phyloP scores from a whole-genome alignment of 495 filamentous ascomycete species.

The Eremomyces bilateralis region DNA sequence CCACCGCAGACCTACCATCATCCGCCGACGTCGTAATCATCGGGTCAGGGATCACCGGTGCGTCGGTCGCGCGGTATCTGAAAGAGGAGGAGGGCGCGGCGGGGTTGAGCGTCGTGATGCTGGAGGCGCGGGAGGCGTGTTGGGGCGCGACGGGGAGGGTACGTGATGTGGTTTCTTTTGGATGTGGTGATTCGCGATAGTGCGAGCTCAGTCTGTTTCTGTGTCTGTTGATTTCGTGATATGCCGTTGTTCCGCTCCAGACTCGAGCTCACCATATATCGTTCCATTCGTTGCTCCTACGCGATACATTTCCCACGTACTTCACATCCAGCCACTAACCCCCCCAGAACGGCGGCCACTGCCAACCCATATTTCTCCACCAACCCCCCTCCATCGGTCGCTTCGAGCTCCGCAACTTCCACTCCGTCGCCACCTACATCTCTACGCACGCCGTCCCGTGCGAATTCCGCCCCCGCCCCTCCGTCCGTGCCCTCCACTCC shows the following conservation, averaged over 20 bases:
- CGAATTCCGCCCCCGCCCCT: conserved; percentile 31
- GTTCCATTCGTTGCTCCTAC: too few relatives aligned
- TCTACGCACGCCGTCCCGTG: conserved; percentile 31
- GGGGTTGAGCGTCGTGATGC: conserved; percentile 34
- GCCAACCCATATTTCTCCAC: conserved; percentile 38
- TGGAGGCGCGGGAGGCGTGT: conserved; percentile 61
- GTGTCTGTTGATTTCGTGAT: too few relatives aligned
- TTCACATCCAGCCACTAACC: too few relatives aligned
- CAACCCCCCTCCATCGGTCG: conserved; percentile 26
- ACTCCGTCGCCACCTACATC: conserved; percentile 30
- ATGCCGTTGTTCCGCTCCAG: too few relatives aligned
- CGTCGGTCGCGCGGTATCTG: conserved; percentile 42
- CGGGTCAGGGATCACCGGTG: conserved; percentile 51
- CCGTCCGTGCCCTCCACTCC: conserved; percentile 32
- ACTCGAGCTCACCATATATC: too few relatives aligned
- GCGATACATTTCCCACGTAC: too few relatives aligned
- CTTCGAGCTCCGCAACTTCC: conserved; percentile 43
- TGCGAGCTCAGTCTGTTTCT: too few relatives aligned
- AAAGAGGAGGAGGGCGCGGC: conserved; percentile 20
- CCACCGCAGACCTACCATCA: conserved; percentile 35
- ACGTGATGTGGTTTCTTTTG: conserved; percentile 8
- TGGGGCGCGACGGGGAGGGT: conserved; percentile 63
- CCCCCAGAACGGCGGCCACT: conserved; percentile 49
- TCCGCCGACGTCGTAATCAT: conserved; percentile 44
- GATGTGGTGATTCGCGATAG: too few relatives aligned